Evolutionary conservation across 2,329 filamentous ascomycete species (phyloP), one percentile per base, ranked within the genome.

Genomic region (Juglanconis sp.): DNA sequence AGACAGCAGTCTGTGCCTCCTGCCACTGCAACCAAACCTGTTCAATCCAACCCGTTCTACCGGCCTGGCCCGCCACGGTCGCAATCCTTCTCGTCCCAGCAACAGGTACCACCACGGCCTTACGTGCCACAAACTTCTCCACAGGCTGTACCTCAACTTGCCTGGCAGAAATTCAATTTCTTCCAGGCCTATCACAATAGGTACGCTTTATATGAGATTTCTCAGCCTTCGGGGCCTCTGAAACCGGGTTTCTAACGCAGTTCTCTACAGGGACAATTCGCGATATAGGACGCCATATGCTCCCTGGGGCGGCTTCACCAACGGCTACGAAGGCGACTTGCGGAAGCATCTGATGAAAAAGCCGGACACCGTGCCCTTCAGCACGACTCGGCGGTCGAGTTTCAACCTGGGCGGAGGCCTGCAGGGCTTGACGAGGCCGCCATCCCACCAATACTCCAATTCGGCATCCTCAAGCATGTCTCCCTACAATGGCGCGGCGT

Each of bases 211-310:
- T 42, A 8, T 35, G 13, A 24, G 32, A 17, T n/a, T 24, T 13
- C 35, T 34, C 36, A n/a, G 5, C 17, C 48, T n/a, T 35, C 6
- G 4, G 7, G 3, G 4, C 53, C 5, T 30, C 38, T 24, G 8
- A 9, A 3, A 40, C 0, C 5, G 6, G 38, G 31, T 10, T 32
- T 40, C 56, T 62, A 42, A 59, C 48, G 71, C 53, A 8, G 8
- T 51, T 11, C 32, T n/a, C 4, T 40, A 2, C 62, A 84, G 81
- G 72, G 81, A 84, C 61, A 74, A 81, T 5, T 76, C 79, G 7
- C 80, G 80, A 57, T 87, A 88, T 61, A 79, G 82, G 53, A 86
- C 83, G 4, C 85, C 85, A 1, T 88, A 87, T 67, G 78, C 81
- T 15, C 74, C 77, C 1, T 78, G 75, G 72, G 80, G 81, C 31